Conservation (phyloP, 2,329 filamentous ascomycete species). For the Macrophomina phaseolina region DNA sequence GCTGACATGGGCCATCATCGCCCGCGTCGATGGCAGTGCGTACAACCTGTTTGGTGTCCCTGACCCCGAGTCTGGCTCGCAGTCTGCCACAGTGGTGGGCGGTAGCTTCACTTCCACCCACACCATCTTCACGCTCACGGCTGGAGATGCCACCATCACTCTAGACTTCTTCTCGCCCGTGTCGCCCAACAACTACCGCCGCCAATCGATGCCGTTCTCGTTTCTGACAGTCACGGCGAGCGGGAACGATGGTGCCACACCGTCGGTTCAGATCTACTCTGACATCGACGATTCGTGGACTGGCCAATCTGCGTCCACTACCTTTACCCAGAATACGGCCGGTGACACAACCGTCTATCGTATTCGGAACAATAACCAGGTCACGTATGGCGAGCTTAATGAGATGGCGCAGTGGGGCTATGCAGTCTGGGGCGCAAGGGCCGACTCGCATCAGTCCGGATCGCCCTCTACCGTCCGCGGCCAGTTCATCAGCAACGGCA, state of each 20-base stretch:
- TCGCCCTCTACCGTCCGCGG: constrained; percentile 35
- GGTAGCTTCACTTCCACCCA: constrained; percentile 52
- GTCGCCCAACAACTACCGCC: constrained; percentile 48
- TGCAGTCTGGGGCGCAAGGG: constrained; percentile 47
- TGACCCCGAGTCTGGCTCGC: constrained; percentile 34
- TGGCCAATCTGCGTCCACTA: constrained; percentile 39
- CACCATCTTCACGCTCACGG: constrained; percentile 47
- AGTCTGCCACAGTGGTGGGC: constrained; percentile 41
- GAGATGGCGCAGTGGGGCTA: constrained; percentile 53
- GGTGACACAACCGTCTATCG: constrained; percentile 40
- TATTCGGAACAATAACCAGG: constrained; percentile 40
- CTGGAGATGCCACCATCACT: constrained; percentile 42
- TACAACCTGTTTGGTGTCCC: constrained; percentile 52
- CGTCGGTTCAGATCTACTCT: constrained; percentile 48
- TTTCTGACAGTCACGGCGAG: constrained; percentile 49
- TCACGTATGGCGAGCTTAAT: constrained; percentile 41
- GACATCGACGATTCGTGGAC: constrained; percentile 53
- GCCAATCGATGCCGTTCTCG: constrained; percentile 53
- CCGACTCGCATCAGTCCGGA: constrained; percentile 41
- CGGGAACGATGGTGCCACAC: constrained; percentile 30
- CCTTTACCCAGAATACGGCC: constrained; percentile 34
- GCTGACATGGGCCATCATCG: constrained; percentile 51
- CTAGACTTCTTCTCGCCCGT: constrained; percentile 55
- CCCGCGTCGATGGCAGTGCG: constrained; percentile 46
- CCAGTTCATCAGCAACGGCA: constrained; percentile 42